phyloP scores from a whole-genome alignment of 352 stramenopile species.

The Globisporangium apiculatum region DNA sequence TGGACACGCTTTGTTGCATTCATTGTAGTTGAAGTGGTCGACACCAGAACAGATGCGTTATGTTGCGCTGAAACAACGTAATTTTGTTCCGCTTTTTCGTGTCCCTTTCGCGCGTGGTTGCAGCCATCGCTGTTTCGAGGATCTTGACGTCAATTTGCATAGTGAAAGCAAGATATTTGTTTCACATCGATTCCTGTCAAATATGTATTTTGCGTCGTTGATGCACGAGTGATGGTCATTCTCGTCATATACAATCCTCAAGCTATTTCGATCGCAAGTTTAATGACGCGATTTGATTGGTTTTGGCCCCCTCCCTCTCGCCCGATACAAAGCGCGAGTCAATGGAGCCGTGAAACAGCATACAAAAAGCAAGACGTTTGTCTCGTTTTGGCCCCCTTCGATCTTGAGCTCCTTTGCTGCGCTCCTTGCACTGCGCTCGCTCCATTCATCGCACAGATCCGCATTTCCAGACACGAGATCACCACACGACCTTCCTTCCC shows the following conservation, averaged over 20 bases:
- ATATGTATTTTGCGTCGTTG: no score
- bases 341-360: neutral
- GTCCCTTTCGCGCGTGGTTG: slow-evolving; percentile 8
- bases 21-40: neutral
- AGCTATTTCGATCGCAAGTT: no score
- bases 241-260: no score
- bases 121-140: no score
- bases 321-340: neutral
- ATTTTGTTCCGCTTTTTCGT: slow-evolving; percentile 13
- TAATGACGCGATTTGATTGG: neutral
- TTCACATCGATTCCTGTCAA: no score
- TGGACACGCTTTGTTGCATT: neutral
- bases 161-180: no score
- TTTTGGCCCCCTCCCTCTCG: slow-evolving; percentile 3
- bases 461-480: slow-evolving; percentile 10
- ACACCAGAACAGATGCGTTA: no score
- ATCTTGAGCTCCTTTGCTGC: neutral
- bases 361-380: neutral
- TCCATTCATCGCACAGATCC: slow-evolving; percentile 10
- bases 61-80: no score
- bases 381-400: neutral
- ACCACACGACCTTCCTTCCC: neutral
- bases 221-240: no score
- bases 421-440: neutral
- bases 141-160: no score